Evolutionary conservation across 768 basidiomycete species (phyloP).

Genomic region (Coprinopsis sp.): DNA sequence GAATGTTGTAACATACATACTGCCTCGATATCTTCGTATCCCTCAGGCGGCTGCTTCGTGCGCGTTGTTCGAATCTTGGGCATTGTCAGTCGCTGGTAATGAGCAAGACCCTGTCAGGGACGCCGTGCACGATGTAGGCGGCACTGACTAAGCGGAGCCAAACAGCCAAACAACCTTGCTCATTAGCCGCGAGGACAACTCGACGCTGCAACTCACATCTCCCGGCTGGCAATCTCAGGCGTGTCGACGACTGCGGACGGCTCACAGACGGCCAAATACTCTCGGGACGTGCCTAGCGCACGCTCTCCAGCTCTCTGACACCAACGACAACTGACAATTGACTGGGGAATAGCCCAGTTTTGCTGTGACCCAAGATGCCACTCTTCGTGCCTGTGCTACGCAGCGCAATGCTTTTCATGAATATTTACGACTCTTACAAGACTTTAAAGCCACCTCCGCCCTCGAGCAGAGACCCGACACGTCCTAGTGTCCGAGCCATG

Average conservation of each 20-base stretch:
- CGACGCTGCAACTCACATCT: background rate
- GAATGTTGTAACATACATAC: slow-evolving; percentile 30
- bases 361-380: slow-evolving; percentile 45
- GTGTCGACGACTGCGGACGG: slow-evolving; percentile 3
- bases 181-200: background rate
- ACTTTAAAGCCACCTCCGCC: slow-evolving; percentile 64
- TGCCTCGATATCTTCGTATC: slow-evolving; percentile 88
- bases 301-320: background rate
- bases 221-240: background rate
- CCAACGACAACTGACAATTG: slow-evolving; percentile 4
- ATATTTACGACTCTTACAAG: slow-evolving; percentile 84
- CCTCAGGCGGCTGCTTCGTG: slow-evolving; percentile 93
- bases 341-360: background rate
- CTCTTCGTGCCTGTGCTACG: slow-evolving; percentile 65
- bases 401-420: slow-evolving; percentile 66
- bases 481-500: slow-evolving; percentile 61
- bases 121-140: background rate
- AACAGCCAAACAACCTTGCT: background rate
- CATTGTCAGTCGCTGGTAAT: slow-evolving; percentile 47
- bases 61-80: slow-evolving; percentile 90
- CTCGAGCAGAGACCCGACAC: slow-evolving; percentile 49
- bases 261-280: background rate
- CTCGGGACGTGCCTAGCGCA: background rate
- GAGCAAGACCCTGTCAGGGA: slow-evolving; percentile 1
- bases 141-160: background rate